Evolutionary conservation across 2,329 filamentous ascomycete genomes (phyloP), one percentile per base, ranked within the genome.

Genomic region (Dothiorella sarmentorum): DNA sequence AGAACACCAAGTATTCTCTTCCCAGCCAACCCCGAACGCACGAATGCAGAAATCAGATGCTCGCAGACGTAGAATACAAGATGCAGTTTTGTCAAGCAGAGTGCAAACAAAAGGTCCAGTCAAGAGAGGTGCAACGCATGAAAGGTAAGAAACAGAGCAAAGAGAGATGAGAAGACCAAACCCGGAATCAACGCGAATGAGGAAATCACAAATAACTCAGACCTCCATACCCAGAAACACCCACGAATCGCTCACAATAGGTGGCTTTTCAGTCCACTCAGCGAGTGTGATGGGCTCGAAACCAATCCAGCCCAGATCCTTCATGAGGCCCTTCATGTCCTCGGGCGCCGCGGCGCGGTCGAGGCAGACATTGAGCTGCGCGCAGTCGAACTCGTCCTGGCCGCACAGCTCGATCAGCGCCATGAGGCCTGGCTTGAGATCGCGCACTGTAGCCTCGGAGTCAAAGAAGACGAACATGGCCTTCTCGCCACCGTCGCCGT

Each of bases 391-490:
- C 59, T 74, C 71, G 38, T 89, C 84, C 61, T 84, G 82, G 67
- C 89, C 87, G 67, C 90, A 90, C 61, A 97, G 83, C 78, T 96
- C 92, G 67, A 96, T 93, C 60, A 96, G 82, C 62, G 90, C 90
- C 80, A 96, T 91, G 55, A 97, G 83, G 69, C 89, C 90, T 76
- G 89, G 88, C 80, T 96, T 96, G 69, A 96, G 78, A 71, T 94
- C 90, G 69, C 87, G 82, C 61, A 85, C 85, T 65, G 91, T 78
- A 58, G 90, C 82, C 62, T 82, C 81, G 68, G 85, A 77, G 69
- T 94, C 89, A 73, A 96, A 94, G 80, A 96, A 96, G 71, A 91
- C 85, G 74, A 96, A 96, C 69, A 96, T 79, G 53, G 87, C 85
- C 75, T 84, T 90, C 74, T 89, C 83, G 61, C 82, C 82, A 63